phyloP scores from a whole-genome alignment of 2,329 filamentous ascomycete genomes.

The Calycina marina region DNA sequence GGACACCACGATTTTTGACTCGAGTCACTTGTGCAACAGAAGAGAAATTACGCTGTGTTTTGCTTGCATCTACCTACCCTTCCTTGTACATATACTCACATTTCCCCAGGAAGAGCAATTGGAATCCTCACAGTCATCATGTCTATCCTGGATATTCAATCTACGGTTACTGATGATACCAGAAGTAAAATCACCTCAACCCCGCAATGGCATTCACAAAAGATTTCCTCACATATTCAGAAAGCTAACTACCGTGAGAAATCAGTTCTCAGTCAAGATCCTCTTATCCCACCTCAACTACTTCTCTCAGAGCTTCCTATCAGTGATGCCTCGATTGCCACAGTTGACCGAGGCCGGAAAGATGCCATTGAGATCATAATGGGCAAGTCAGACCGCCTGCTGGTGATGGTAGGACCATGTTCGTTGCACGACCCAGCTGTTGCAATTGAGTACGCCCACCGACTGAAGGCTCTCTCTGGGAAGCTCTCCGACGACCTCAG shows the following conservation, averaged over 20 bases:
- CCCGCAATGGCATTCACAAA: slow-evolving; percentile 5
- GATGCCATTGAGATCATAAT: slow-evolving; percentile 31
- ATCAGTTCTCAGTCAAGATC: slow-evolving; percentile 82
- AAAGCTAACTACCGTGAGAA: slow-evolving; percentile 7
- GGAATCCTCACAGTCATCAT: slow-evolving; percentile 15
- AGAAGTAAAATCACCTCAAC: slow-evolving; percentile 35
- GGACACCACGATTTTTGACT: too few relatives aligned
- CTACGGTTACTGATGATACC: slow-evolving; percentile 32
- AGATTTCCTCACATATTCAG: slow-evolving; percentile 1
- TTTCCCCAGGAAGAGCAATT: too few relatives aligned
- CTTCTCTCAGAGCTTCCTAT: slow-evolving; percentile 76
- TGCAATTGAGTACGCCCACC: slow-evolving; percentile 76
- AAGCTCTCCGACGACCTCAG: slow-evolving; percentile 72
- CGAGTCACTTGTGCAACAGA: too few relatives aligned
- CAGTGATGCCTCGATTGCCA: slow-evolving; percentile 44
- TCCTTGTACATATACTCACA: too few relatives aligned
- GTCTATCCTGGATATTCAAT: slow-evolving; percentile 18
- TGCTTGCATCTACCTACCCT: too few relatives aligned
- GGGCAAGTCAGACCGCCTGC: slow-evolving; percentile 52
- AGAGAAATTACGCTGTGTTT: too few relatives aligned
- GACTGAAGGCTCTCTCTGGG: slow-evolving; percentile 61
- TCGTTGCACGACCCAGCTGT: slow-evolving; percentile 88
- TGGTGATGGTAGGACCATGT: slow-evolving; percentile 91
- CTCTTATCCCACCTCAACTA: slow-evolving; percentile 76
- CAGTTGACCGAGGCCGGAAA: slow-evolving; percentile 56